Evolutionary conservation across 1,284 basidiomycete genomes (phyloP).

Genomic region (Moesziomyces sp.): DNA sequence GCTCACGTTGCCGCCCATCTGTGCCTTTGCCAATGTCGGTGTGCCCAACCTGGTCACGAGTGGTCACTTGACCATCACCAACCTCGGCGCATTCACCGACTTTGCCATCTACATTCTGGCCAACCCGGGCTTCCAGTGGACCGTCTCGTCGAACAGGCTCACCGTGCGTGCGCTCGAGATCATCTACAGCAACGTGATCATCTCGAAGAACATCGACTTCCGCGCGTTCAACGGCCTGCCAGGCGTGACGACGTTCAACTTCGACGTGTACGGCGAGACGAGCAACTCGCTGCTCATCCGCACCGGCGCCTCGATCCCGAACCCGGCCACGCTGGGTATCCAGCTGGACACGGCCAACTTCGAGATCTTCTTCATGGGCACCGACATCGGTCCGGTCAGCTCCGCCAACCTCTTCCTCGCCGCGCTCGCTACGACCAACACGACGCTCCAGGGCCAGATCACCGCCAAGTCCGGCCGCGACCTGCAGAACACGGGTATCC

Average conservation of each 20-base stretch:
- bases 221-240: conserved; percentile 79
- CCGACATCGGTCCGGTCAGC: conserved; percentile 70
- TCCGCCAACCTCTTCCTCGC: conserved; percentile 72
- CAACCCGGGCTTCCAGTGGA: conserved; percentile 78
- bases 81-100: conserved; percentile 72
- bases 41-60: conserved; percentile 75
- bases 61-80: conserved; percentile 64
- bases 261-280: conserved; percentile 73
- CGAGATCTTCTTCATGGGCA: conserved; percentile 70
- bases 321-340: conserved; percentile 77
- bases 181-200: conserved; percentile 76
- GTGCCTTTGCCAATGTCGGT: conserved; percentile 76
- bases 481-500: conserved; percentile 73
- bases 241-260: conserved; percentile 75
- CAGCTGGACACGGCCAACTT: conserved; percentile 78
- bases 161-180: conserved; percentile 77
- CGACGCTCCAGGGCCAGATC: conserved; percentile 76
- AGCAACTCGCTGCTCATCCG: conserved; percentile 78
- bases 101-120: conserved; percentile 78
- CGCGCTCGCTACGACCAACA: conserved; percentile 71
- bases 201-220: conserved; percentile 76
- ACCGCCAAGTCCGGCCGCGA: conserved; percentile 72
- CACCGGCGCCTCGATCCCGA: conserved; percentile 77
- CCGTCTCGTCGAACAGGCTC: conserved; percentile 75
- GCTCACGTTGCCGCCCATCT: conserved; percentile 77